Evolutionary conservation across 345 rosid species (phyloP), one percentile per base, ranked within the genome.

Genomic region (Chamaenerion angustifolium): DNA sequence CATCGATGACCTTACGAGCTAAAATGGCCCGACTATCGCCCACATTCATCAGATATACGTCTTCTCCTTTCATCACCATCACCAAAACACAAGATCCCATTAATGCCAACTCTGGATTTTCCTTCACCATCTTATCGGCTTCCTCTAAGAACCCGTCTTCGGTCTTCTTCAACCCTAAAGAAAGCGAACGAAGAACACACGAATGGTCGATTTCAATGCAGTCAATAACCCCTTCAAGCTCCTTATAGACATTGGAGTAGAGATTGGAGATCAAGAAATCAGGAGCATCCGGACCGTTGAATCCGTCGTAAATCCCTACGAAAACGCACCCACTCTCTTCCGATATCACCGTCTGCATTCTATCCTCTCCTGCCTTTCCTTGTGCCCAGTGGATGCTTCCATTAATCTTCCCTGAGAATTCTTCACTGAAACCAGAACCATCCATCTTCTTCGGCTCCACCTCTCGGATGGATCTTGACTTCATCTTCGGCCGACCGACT

Each of bases 21-120:
- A 92, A 48, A 53, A 92, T 78, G 3, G 95, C 95, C 16, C 98
- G 65, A 54, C 96, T 87, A 27, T 92, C 98, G 6, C 98, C 98
- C 14, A 92, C 87, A 51, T 82, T 92, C 96, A 92, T 78, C 65
- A 92, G 65, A 51, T 92, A 92, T 16, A 83, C 77, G 57, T 89
- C 97, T 56, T 89, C 94, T 31, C 94, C 97, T 50, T 77, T 81
- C 97, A 92, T 87, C 60, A 92, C 52, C 77, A 82, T 80, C 41
- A 80, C 95, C 47, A 92, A 67, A 60, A 87, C 96, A 48, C 98
- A 92, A 8, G 98, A 92, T 17, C 98, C 98, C 93, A 92, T 92
- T 62, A 87, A 68, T 53, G 92, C 83, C 52, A 92, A 16, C 62
- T 83, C 95, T 0, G 98, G 98, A 67, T 80, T 92, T 73, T 75